These are phyloP conservation scores for Sugiyamaella lignohabitans DNA, from an alignment of 805 yeast species.

Conservation along the genomic window DNA sequence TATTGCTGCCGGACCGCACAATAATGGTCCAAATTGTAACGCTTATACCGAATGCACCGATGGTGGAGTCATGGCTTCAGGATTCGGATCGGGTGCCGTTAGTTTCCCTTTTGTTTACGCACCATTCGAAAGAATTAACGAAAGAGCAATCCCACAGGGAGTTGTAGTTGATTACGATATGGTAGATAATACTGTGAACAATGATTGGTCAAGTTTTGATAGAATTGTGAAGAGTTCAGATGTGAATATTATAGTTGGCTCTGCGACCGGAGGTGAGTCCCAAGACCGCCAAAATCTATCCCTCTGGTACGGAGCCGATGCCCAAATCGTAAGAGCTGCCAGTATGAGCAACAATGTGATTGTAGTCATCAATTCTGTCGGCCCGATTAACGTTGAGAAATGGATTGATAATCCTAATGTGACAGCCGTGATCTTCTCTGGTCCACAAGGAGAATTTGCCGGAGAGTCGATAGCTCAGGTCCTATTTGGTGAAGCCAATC, in stretches of 20 bases:
- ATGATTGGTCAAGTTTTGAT: conserved; percentile 32
- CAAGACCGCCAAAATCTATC: conserved; percentile 52
- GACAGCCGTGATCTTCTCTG: conserved; percentile 49
- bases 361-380: conserved; percentile 55
- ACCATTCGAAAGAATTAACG: conserved; percentile 50
- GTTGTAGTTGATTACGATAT: conserved; percentile 37
- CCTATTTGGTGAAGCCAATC: conserved; percentile 54
- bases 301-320: conserved; percentile 54
- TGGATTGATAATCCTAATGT: conserved; percentile 52
- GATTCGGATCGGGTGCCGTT: conserved; percentile 62
- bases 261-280: conserved; percentile 51
- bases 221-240: conserved; percentile 46
- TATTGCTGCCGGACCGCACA: conserved; percentile 37
- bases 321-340: conserved; percentile 43
- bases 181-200: conserved; percentile 41
- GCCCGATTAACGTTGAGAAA: conserved; percentile 52
- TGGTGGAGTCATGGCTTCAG: conserved; percentile 47
- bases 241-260: conserved; percentile 48
- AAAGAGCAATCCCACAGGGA: conserved; percentile 40
- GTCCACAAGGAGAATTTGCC: conserved; percentile 49
- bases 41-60: conserved; percentile 45
- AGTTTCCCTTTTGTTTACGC: conserved; percentile 51
- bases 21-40: conserved; percentile 41
- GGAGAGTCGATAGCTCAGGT: conserved; percentile 55
- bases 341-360: conserved; percentile 47